Conservation (phyloP, 225 moss, liverwort and hornwort genomes). For the Climacium dendroides region DNA sequence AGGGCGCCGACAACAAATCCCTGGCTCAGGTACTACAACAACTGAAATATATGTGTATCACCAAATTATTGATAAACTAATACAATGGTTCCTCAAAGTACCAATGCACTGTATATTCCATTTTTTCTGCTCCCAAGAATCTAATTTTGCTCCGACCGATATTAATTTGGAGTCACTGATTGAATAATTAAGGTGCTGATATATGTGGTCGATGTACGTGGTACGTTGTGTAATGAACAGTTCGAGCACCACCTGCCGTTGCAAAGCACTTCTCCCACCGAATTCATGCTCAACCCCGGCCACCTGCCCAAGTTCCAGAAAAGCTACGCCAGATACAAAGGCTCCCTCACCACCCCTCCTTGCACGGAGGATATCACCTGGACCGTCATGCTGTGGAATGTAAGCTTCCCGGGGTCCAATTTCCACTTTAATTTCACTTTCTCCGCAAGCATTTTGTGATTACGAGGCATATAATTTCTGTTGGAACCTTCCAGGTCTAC, state of each 20-base stretch:
- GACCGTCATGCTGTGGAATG: constrained; percentile 14
- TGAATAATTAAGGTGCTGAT: not conserved
- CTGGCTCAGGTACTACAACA: constrained; percentile 6
- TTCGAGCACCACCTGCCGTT: not conserved
- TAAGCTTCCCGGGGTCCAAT: not conserved
- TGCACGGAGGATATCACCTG: not conserved
- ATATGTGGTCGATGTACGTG: too few species aligned
- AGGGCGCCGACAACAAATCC: constrained; percentile 8
- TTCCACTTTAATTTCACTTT: too few species aligned
- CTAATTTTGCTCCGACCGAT: too few species aligned
- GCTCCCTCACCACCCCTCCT: constrained; percentile 19
- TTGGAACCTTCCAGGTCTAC: too few species aligned
- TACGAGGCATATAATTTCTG: not conserved
- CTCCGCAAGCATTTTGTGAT: not conserved
- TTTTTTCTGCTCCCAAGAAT: not conserved
- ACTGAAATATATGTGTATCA: not conserved
- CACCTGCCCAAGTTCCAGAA: constrained; percentile 18
- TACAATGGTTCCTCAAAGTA: not conserved
- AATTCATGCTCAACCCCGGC: not conserved
- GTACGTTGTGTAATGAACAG: not conserved
- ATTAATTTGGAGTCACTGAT: not conserved
- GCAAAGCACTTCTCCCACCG: not conserved
- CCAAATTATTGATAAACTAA: not conserved
- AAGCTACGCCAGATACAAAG: constrained; percentile 21
- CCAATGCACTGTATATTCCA: not conserved